Conservation (phyloP, 2,329 filamentous ascomycete species). For the Arthroderma uncinatum region DNA sequence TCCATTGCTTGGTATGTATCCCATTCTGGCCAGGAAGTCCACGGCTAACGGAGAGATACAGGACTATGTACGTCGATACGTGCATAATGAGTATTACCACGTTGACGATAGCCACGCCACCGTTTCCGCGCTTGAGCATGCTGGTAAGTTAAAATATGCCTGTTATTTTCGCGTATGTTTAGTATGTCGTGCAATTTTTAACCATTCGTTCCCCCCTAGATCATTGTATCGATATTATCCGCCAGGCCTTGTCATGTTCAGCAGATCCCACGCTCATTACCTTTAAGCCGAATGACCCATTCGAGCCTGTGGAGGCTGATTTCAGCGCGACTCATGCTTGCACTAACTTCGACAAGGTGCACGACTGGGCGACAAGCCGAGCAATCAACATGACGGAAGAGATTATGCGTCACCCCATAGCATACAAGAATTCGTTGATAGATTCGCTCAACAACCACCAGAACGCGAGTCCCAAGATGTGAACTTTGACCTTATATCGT, state of each 20-base stretch:
- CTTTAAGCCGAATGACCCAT: constrained; percentile 5
- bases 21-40: not conserved
- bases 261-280: constrained; percentile 15
- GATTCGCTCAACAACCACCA: not conserved
- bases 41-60: not conserved
- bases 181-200: too few relatives aligned
- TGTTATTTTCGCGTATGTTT: too few relatives aligned
- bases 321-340: constrained; percentile 13
- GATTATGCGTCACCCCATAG: not conserved
- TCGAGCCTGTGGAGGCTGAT: constrained; percentile 10
- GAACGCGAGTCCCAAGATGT: not conserved
- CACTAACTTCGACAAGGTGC: constrained; percentile 11
- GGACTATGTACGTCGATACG: constrained; percentile 13
- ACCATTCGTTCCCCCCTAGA: constrained; percentile 4
- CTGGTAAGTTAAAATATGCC: constrained; percentile 6
- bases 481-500: not conserved
- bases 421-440: constrained; percentile 8
- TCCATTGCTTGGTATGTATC: constrained; percentile 18
- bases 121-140: constrained; percentile 12
- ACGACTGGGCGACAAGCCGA: constrained; percentile 11
- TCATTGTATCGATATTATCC: constrained; percentile 16
- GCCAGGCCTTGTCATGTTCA: constrained; percentile 12
- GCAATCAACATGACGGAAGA: constrained; percentile 14
- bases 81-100: constrained; percentile 13
- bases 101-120: constrained; percentile 7